Percentiles rank a stretch among this genome's conserved stretches.
phyloP scores from a whole-genome alignment of 1,284 basidiomycete genomes.

The Caloboletus inedulis region DNA sequence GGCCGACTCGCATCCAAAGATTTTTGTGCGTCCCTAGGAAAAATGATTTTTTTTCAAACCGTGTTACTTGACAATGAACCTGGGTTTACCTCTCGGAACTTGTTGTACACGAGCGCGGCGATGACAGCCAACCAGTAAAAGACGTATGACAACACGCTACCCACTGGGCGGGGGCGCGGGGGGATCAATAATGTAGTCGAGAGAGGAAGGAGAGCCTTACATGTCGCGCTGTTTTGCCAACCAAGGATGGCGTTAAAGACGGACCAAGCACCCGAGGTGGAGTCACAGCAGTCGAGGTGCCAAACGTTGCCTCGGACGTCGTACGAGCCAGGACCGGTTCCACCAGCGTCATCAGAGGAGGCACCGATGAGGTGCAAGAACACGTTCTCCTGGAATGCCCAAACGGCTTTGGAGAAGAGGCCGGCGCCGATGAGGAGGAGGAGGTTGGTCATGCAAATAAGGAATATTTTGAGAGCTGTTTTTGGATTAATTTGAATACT shows the following conservation, averaged over 20 bases:
- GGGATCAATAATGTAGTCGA: neutral
- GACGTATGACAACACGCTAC: conserved; percentile 69
- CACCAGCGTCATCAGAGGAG: conserved; percentile 73
- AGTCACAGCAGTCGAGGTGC: conserved; percentile 83
- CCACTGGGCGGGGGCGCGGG: conserved; percentile 40
- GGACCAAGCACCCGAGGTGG: conserved; percentile 67
- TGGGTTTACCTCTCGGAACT: conserved; percentile 54
- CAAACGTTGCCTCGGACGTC: conserved; percentile 79
- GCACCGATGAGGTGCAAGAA: conserved; percentile 72
- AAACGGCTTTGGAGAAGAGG: conserved; percentile 73
- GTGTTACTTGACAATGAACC: no score
- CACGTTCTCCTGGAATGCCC: conserved; percentile 66
- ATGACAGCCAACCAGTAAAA: conserved; percentile 81
- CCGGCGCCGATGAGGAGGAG: conserved; percentile 90
- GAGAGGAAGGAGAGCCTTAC: conserved; percentile 32
- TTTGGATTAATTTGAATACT: neutral
- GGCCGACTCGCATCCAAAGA: conserved; percentile 45
- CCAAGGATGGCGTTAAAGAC: conserved; percentile 74
- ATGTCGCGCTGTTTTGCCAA: conserved; percentile 69
- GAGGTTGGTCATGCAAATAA: conserved; percentile 85
- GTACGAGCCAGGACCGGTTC: conserved; percentile 81
- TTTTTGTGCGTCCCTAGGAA: conserved; percentile 45
- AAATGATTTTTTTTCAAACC: neutral
- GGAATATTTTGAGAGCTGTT: conserved; percentile 73
- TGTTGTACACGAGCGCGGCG: conserved; percentile 61